A percentile compares a stretch with the other conserved stretches of the same genome.
Conservation (phyloP, 129 eudicot species). For the Flaveria brownii region DNA sequence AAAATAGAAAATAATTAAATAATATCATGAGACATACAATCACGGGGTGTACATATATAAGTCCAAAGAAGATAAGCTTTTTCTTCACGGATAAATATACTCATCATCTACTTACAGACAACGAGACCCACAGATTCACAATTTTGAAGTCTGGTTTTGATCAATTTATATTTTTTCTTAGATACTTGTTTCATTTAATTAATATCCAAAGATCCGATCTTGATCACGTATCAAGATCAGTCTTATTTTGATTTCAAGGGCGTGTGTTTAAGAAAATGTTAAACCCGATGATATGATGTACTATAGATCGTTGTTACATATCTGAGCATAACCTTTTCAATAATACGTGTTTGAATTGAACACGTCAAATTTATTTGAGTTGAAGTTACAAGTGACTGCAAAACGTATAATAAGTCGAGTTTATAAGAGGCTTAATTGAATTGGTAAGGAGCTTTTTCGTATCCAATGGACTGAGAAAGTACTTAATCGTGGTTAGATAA, state of each 20-base stretch:
- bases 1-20: not conserved
- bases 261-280: not conserved
- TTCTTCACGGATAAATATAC: constrained; percentile 32
- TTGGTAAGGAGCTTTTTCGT: not conserved
- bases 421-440: not conserved
- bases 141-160: constrained; percentile 23
- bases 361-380: not conserved
- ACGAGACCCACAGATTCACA: constrained; percentile 30
- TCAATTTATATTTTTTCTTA: not conserved
- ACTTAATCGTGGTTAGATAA: not conserved
- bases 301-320: not conserved
- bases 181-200: not conserved
- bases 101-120: constrained; percentile 26
- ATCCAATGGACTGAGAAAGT: not conserved
- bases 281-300: not conserved
- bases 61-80: constrained; percentile 24
- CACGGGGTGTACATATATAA: constrained; percentile 27
- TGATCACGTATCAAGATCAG: not conserved
- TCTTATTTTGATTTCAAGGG: not conserved
- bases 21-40: constrained; percentile 17
- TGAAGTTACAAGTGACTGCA: not conserved
- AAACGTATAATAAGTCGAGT: not conserved
- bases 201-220: not conserved
- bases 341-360: not conserved
- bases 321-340: not conserved